These are phyloP conservation scores for Neurospora terricola DNA, from an alignment of 495 filamentous ascomycete species.

Conservation along the genomic window DNA sequence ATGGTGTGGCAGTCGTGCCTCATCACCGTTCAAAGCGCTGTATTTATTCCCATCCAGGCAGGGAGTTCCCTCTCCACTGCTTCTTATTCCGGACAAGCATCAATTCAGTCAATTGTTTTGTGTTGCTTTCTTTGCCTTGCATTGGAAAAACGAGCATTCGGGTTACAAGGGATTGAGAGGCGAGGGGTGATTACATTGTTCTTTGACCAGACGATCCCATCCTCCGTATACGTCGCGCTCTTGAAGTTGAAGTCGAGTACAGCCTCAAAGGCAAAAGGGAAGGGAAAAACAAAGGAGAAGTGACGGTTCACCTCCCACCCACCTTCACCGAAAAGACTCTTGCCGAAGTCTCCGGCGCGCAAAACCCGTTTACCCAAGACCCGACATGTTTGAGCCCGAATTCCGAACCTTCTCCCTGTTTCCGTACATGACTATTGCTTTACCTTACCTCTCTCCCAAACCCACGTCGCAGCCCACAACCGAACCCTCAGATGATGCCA, in stretches of 20 bases:
- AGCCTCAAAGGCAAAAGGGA: not conserved
- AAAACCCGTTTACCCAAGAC: not conserved
- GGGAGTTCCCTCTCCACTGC: too few relatives aligned
- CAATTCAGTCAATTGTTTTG: too few relatives aligned
- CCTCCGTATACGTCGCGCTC: not conserved
- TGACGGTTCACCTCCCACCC: not conserved
- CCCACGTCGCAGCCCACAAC: not conserved
- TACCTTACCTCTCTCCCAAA: not conserved
- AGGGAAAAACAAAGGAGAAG: not conserved
- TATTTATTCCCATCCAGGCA: too few relatives aligned
- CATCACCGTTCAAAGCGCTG: too few relatives aligned
- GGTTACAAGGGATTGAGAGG: too few relatives aligned
- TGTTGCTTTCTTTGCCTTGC: too few relatives aligned
- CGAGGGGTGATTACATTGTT: too few relatives aligned
- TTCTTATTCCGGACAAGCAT: too few relatives aligned
- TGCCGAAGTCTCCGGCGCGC: not conserved
- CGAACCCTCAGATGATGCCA: not conserved
- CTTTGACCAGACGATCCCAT: not conserved
- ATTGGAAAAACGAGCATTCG: too few relatives aligned
- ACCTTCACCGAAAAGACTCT: not conserved
- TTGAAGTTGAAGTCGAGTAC: not conserved
- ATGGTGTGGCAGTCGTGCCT: too few relatives aligned
- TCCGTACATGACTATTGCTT: not conserved
- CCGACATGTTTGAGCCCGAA: not conserved
- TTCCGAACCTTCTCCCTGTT: not conserved